A percentile compares a stretch with the other conserved stretches of the same genome.
Evolutionary conservation across 345 rosid species (phyloP).

Genomic region (Eucalyptus tenuipes): DNA sequence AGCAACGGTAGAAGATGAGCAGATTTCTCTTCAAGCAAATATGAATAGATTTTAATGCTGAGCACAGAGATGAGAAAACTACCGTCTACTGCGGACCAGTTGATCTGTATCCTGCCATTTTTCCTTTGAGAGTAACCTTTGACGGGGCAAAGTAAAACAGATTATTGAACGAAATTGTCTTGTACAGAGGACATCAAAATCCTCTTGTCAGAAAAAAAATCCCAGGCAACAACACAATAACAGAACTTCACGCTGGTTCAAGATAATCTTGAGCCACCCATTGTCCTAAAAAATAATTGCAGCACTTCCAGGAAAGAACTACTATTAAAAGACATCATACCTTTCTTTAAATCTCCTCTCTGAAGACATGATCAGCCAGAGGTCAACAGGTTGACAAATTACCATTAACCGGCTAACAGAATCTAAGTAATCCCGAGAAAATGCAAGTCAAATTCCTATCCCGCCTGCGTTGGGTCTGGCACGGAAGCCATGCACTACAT

Average conservation of each 20-base stretch:
- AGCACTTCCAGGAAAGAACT: slow-evolving; percentile 42
- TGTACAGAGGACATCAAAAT: slow-evolving; percentile 22
- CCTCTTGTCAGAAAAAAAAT: neutral
- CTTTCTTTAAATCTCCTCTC: slow-evolving; percentile 76
- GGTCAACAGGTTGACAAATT: neutral
- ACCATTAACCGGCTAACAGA: neutral
- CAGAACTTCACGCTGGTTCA: neutral
- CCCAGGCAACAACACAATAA: neutral
- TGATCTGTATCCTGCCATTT: slow-evolving; percentile 80
- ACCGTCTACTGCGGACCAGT: slow-evolving; percentile 72
- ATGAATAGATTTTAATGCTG: neutral
- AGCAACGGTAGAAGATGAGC: neutral
- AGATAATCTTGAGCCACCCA: neutral
- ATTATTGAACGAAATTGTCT: slow-evolving; percentile 68
- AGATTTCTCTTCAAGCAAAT: neutral
- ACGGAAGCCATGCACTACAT: neutral
- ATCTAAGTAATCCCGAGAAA: neutral
- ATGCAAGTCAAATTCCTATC: neutral
- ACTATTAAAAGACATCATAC: slow-evolving; percentile 60
- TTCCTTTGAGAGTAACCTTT: slow-evolving; percentile 74
- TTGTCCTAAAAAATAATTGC: neutral
- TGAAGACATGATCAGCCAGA: slow-evolving; percentile 49
- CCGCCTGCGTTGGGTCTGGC: neutral
- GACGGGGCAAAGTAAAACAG: slow-evolving; percentile 67
- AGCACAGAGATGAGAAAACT: neutral